phyloP scores from a whole-genome alignment of 495 filamentous ascomycete genomes.

The Pyronema domesticum region DNA sequence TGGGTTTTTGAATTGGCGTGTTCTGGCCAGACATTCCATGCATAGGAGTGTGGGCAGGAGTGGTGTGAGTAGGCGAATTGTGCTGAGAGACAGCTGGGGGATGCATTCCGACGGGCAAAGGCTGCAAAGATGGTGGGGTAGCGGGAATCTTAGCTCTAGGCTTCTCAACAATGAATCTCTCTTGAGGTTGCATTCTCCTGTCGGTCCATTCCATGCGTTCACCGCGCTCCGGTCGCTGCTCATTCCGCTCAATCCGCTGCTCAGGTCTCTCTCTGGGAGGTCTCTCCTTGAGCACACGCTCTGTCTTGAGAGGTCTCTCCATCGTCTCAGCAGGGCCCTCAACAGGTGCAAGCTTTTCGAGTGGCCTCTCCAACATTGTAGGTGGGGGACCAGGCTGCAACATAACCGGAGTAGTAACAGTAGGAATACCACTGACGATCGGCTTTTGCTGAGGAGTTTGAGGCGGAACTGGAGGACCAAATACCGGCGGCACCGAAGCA shows the following conservation, averaged over 20 bases:
- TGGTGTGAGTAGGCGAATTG: not conserved
- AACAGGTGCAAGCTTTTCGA: not conserved
- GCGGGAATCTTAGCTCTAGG: not conserved
- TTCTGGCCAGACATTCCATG: not conserved
- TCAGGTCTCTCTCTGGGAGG: not conserved
- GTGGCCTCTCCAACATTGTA: not conserved
- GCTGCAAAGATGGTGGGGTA: not conserved
- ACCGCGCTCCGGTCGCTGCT: not conserved
- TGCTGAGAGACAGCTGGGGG: not conserved
- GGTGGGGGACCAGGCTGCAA: not conserved
- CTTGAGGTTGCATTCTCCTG: not conserved
- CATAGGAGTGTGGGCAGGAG: not conserved
- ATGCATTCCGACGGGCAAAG: slow-evolving; percentile 5
- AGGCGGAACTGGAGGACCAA: not conserved
- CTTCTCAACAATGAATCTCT: not conserved
- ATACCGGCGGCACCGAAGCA: not conserved
- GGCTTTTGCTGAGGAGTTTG: slow-evolving; percentile 6
- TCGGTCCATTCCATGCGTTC: not conserved
- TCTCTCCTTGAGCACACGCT: not conserved
- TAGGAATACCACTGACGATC: slow-evolving; percentile 4
- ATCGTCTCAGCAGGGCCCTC: not conserved
- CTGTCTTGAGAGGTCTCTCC: not conserved
- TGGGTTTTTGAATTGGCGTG: not conserved
- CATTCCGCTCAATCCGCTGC: not conserved
- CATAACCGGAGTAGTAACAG: not conserved